These are phyloP conservation scores for Zygosaccharomyces gambellarensis DNA, from an alignment of 805 yeast genomes.

Conservation along the genomic window DNA sequence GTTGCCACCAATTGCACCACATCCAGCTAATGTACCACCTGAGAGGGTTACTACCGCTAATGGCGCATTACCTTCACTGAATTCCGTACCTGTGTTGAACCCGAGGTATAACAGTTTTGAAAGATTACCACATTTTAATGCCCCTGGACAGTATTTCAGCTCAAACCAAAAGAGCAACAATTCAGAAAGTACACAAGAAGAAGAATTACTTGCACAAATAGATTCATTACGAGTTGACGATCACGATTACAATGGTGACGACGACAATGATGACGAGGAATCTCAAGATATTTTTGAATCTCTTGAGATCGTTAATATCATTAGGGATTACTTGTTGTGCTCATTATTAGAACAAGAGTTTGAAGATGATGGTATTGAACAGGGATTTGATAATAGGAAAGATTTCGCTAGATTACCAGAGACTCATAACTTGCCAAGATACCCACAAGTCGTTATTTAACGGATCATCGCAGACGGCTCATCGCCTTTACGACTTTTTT, in stretches of 20 bases:
- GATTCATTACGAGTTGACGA: slow-evolving; percentile 2
- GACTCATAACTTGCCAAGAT: slow-evolving; percentile 8
- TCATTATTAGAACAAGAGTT: slow-evolving; percentile 28
- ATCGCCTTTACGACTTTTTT: background rate
- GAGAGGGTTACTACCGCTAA: slow-evolving; percentile 6
- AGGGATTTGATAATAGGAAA: background rate
- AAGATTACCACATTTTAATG: slow-evolving; percentile 11
- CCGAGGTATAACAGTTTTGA: slow-evolving; percentile 12
- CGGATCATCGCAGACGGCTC: background rate
- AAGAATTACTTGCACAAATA: background rate
- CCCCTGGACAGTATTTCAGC: slow-evolving; percentile 14
- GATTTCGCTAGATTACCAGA: background rate
- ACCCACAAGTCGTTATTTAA: slow-evolving; percentile 11
- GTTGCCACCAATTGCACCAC: slow-evolving; percentile 12
- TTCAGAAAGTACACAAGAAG: background rate
- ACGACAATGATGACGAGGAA: slow-evolving; percentile 4
- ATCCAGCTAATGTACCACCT: background rate
- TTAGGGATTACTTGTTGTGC: slow-evolving; percentile 30
- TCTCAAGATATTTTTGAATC: slow-evolving; percentile 14
- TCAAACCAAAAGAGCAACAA: slow-evolving; percentile 20
- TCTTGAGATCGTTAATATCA: slow-evolving; percentile 21
- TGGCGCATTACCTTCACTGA: slow-evolving; percentile 15
- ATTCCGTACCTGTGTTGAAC: slow-evolving; percentile 15
- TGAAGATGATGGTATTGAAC: slow-evolving; percentile 10
- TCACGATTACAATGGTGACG: background rate